Conservation (phyloP, 225 moss, liverwort and hornwort genomes). For the Physcomitrium patens region DNA sequence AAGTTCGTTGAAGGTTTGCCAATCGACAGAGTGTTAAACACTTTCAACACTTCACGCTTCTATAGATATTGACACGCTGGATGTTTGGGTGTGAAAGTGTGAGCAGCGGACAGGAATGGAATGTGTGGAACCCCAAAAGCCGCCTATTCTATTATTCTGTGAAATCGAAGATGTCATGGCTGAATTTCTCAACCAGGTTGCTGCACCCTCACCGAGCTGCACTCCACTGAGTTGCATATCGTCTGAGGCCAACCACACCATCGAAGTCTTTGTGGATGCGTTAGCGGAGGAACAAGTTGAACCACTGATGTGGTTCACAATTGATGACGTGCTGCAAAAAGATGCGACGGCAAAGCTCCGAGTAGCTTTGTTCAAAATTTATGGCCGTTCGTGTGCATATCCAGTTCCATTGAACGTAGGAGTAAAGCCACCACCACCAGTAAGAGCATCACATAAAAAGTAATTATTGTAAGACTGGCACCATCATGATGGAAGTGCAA, state of each 20-base stretch:
- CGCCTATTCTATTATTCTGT: conserved; percentile 28
- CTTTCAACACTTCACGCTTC: background rate
- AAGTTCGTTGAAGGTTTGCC: background rate
- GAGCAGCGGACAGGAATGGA: conserved; percentile 51
- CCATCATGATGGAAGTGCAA: conserved; percentile 10
- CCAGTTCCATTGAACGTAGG: conserved; percentile 33
- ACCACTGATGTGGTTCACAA: conserved; percentile 36
- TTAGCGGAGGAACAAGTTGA: conserved; percentile 21
- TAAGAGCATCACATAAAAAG: conserved; percentile 34
- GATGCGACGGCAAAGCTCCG: conserved; percentile 52
- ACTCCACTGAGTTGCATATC: conserved; percentile 45
- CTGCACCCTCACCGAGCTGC: conserved; percentile 37
- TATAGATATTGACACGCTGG: conserved; percentile 21
- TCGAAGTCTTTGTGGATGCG: conserved; percentile 35
- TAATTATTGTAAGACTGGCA: conserved; percentile 13
- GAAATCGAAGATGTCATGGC: conserved; percentile 48
- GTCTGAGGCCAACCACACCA: conserved; percentile 30
- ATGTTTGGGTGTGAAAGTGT: conserved; percentile 2
- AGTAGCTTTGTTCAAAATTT: conserved; percentile 49
- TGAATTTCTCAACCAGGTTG: conserved; percentile 41
- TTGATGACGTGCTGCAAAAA: conserved; percentile 52
- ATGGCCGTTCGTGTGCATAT: conserved; percentile 46
- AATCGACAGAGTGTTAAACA: background rate
- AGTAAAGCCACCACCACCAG: conserved; percentile 36
- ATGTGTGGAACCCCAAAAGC: conserved; percentile 31